Evolutionary conservation across 2,329 filamentous ascomycete species (phyloP), one percentile per base, ranked within the genome.

Genomic region (Scedosporium aurantiacum): DNA sequence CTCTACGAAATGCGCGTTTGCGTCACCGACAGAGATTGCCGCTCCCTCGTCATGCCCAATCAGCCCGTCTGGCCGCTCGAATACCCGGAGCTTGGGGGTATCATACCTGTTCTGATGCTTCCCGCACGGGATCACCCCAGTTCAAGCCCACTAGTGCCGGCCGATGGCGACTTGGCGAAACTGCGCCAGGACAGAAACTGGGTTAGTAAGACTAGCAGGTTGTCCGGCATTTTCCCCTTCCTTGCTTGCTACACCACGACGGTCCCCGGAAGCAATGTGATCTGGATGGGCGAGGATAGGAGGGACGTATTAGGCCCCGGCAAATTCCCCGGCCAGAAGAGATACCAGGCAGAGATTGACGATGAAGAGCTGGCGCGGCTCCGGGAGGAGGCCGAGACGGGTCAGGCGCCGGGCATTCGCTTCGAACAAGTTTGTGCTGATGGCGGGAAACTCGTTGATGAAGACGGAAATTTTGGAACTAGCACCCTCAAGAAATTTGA

Each of bases 171-270:
- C 23, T 25, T 27, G n/a, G 21, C 18, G 10, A 7, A 40, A 50
- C 12, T 21, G 37, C 6, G 32, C 45, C 16, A 21, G 43, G 18
- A 2, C 23, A 23, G 21, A 45, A 40, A 25, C 27, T 23, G 18
- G 50, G 50, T 23, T 18, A 47, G 8, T 4, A 16, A 16, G 14
- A 18, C 6, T 2, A 64, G 70, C 16, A 72, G 76, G 0, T 70
- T 79, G 3, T 75, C 72, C 28, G 76, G 76, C 5, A 65, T 78
- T 57, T 45, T 79, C 25, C 76, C 77, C 8, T 77, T 78, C 63
- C 69, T 74, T 21, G 69, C 69, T 5, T 75, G 71, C 64, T 79
- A 79, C 64, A 60, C 75, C 21, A 71, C 73, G 21, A 70, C 70
- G n/a, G 73, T 73, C 5, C 77, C 78, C 0, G 71, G 70, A 1